Evolutionary conservation across 371 early-diverging fungal species (phyloP).

Genomic region (Syncephalastrum monosporum): DNA sequence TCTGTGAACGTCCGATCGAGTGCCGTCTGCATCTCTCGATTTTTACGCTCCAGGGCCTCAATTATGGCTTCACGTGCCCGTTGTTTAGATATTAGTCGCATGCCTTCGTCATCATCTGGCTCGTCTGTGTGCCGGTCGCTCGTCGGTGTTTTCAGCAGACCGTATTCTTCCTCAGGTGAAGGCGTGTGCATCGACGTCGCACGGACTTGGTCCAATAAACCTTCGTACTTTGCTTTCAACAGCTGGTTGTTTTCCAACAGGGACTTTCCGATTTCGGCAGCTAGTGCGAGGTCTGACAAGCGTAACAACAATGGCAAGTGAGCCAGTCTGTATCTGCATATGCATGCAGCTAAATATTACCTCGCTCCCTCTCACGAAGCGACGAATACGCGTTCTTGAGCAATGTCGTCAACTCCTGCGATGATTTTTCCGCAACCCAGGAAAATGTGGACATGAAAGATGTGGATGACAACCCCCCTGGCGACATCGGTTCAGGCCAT

Average conservation of each 20-base stretch:
- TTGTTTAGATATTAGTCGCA: conserved; percentile 29
- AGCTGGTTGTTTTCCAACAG: conserved; percentile 44
- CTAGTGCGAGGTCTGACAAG: conserved; percentile 47
- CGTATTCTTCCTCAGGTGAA: conserved; percentile 1
- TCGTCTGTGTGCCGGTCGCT: conserved; percentile 4
- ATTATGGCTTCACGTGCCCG: conserved; percentile 34
- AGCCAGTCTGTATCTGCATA: conserved; percentile 5
- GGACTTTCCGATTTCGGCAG: conserved; percentile 55
- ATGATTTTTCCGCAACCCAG: conserved; percentile 45
- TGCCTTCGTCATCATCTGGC: conserved; percentile 13
- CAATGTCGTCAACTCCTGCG: conserved; percentile 30
- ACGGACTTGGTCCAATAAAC: conserved; percentile 34
- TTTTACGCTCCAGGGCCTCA: conserved; percentile 38
- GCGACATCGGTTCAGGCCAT: conserved; percentile 16
- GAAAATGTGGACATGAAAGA: conserved; percentile 39
- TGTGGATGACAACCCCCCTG: conserved; percentile 29
- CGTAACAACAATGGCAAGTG: conserved; percentile 5
- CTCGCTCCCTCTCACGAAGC: conserved; percentile 40
- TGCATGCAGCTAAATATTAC: conserved; percentile 17
- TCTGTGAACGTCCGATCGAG: conserved; percentile 31
- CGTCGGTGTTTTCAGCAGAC: neutral
- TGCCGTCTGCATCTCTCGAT: conserved; percentile 33
- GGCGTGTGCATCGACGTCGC: neutral
- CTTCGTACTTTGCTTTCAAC: conserved; percentile 47
- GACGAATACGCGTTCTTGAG: conserved; percentile 39